Evolutionary conservation across 2,329 filamentous ascomycete genomes (phyloP), one percentile per base, ranked within the genome.

Genomic region (Exophiala aquamarina): DNA sequence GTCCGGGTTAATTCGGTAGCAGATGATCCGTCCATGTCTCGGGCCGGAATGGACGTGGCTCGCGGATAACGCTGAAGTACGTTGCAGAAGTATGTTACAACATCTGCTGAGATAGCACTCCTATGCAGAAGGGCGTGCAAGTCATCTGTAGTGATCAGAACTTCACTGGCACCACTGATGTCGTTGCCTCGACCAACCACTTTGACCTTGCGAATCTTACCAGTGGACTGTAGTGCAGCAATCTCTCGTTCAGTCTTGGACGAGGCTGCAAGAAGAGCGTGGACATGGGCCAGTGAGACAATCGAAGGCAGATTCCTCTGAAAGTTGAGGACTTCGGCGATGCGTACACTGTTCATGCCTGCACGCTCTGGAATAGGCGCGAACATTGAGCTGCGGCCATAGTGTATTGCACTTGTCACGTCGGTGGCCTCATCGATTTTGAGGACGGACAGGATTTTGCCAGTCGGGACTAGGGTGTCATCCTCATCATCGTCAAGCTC

Each of bases 311-410:
- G 60, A 33, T 67, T 70, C 39, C 65, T 70, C 10, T 80, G 72
- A 50, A 77, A 74, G 42, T 82, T 81, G 41, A 84, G 63, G 2
- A 82, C 73, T 51, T 82, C 74, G 3, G 79, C 74, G 36, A 82
- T 82, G 8, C 77, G 72, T 7, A 73, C 77, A 49, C 78, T 81
- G 59, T 79, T 81, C 80, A 85, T 83, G 3, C 81, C 81, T 1
- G 78, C 71, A 8, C 72, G 69, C 20, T 75, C 71, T 0, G 82
- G 81, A 14, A 84, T 66, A 9, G 74, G 66, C 41, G 73, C 73
- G 57, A 83, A 84, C 69, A 79, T 79, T 21, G 66, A 69, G 11
- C 65, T 64, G 17, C 69, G 72, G 26, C 81, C 73, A 60, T 81
- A 70, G 40, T 70, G 63, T 28, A 83, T 73, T 10, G 76, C 77